Percentiles rank a stretch among this genome's conserved stretches.
Conservation (phyloP, 768 basidiomycete genomes). For the Infundibulicybe gibba region DNA sequence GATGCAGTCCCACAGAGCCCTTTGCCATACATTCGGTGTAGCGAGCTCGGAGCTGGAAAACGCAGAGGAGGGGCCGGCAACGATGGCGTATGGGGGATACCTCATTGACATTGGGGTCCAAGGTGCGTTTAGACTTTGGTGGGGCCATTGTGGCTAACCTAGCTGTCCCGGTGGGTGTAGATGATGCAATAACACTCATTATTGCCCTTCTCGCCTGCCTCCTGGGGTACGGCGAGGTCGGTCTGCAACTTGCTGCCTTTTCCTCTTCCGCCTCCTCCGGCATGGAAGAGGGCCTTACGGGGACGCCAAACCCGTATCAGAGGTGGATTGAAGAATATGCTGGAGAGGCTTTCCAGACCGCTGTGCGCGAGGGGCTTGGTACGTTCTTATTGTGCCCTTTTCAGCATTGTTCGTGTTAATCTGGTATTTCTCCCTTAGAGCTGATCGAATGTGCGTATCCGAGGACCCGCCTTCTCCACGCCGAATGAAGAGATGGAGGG, state of each 20-base stretch:
- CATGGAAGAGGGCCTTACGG: no score
- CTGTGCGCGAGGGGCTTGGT: constrained; percentile 77
- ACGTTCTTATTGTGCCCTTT: no score
- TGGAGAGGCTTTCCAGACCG: constrained; percentile 64
- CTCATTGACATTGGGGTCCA: constrained; percentile 74
- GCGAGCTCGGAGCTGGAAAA: constrained; percentile 52
- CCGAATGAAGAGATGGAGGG: constrained; percentile 61
- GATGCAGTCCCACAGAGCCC: constrained; percentile 65
- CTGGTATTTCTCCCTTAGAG: constrained; percentile 33
- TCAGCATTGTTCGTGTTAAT: constrained; percentile 3
- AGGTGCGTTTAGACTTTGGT: constrained; percentile 33
- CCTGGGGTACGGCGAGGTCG: constrained; percentile 91
- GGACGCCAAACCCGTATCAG: constrained; percentile 43
- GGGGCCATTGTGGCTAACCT: neutral
- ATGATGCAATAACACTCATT: constrained; percentile 68
- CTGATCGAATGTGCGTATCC: constrained; percentile 66
- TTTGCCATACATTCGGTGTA: constrained; percentile 72
- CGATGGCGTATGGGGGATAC: constrained; percentile 85
- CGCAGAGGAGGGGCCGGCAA: constrained; percentile 65
- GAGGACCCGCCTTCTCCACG: constrained; percentile 58
- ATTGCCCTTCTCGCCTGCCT: constrained; percentile 85
- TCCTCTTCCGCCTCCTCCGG: no score
- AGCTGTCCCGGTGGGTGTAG: constrained; percentile 22
- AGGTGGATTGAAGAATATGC: constrained; percentile 80
- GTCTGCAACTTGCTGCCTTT: constrained; percentile 56